Evolutionary conservation across 352 stramenopile species (phyloP).

Genomic region (Pythium plurisporium): DNA sequence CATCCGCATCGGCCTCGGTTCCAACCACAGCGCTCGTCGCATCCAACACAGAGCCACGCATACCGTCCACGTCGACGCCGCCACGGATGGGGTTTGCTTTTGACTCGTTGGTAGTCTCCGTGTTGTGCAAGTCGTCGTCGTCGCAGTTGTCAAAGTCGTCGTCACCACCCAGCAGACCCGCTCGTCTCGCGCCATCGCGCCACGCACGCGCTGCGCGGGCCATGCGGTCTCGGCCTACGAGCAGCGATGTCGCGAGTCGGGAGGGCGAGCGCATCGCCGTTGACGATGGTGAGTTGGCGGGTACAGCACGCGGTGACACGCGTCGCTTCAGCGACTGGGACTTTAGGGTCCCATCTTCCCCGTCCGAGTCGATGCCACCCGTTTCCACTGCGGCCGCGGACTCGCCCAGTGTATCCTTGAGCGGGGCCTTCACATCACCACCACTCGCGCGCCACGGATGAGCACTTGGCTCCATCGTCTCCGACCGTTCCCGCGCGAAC

Average conservation of each 20-base stretch:
- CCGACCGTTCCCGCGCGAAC: neutral
- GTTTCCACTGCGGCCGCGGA: neutral
- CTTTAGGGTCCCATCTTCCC: neutral
- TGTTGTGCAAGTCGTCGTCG: too few relatives aligned
- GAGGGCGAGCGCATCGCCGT: slow-evolving; percentile 5
- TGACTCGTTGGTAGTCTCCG: too few relatives aligned
- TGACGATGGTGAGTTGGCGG: neutral
- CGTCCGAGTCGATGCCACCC: neutral
- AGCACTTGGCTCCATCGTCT: too few relatives aligned
- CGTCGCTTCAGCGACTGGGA: neutral
- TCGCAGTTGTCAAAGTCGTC: neutral
- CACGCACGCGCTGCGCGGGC: slow-evolving; percentile 11
- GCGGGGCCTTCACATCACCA: too few relatives aligned
- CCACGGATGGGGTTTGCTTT: too few relatives aligned
- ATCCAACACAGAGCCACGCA: neutral
- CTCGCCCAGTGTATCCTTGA: neutral
- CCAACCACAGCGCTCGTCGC: neutral
- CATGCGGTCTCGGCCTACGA: slow-evolving; percentile 15
- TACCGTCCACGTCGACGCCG: neutral
- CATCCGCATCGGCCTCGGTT: neutral
- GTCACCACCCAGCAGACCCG: slow-evolving; percentile 5
- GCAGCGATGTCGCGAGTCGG: neutral
- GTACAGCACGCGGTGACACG: neutral
- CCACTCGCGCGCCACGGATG: too few relatives aligned
- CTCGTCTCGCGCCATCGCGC: slow-evolving; percentile 11